Percentiles rank a stretch among this genome's conserved stretches.
phyloP scores from a whole-genome alignment of 768 basidiomycete genomes.

The Lactifluus echinatus region DNA sequence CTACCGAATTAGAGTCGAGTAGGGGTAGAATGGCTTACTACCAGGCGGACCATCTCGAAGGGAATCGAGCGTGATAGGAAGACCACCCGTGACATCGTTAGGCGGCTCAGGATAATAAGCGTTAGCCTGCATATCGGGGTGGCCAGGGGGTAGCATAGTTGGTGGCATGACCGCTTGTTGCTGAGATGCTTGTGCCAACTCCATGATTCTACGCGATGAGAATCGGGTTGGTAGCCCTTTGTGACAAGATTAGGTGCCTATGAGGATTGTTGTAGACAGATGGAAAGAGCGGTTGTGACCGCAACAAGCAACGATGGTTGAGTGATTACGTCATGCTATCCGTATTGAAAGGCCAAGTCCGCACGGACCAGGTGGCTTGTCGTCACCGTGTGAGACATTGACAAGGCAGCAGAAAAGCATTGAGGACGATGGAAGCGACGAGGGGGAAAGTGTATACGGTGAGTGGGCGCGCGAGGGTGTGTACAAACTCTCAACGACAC shows the following conservation, averaged over 20 bases:
- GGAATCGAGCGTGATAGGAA: conserved; percentile 82
- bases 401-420: conserved; percentile 24
- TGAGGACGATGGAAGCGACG: conserved; percentile 27
- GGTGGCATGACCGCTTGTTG: conserved; percentile 51
- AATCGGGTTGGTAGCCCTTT: neutral
- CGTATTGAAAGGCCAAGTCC: conserved; percentile 34
- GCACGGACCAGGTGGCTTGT: conserved; percentile 46
- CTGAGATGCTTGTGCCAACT: conserved; percentile 27
- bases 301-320: conserved; percentile 14
- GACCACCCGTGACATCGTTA: conserved; percentile 72
- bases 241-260: neutral
- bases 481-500: conserved; percentile 70
- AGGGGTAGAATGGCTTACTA: conserved; percentile 86
- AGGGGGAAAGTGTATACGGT: conserved; percentile 42
- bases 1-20: conserved; percentile 83
- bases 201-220: neutral
- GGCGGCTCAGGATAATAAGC: conserved; percentile 65
- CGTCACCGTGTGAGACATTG: conserved; percentile 15
- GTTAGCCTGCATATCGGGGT: conserved; percentile 33
- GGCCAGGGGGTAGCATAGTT: conserved; percentile 47
- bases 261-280: conserved; percentile 21
- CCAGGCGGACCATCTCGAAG: conserved; percentile 81
- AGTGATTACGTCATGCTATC: conserved; percentile 38
- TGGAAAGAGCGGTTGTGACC: conserved; percentile 39
- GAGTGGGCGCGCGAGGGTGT: conserved; percentile 35